Conservation (phyloP, 306 rosid species). For the Ochetophila trinervis region DNA sequence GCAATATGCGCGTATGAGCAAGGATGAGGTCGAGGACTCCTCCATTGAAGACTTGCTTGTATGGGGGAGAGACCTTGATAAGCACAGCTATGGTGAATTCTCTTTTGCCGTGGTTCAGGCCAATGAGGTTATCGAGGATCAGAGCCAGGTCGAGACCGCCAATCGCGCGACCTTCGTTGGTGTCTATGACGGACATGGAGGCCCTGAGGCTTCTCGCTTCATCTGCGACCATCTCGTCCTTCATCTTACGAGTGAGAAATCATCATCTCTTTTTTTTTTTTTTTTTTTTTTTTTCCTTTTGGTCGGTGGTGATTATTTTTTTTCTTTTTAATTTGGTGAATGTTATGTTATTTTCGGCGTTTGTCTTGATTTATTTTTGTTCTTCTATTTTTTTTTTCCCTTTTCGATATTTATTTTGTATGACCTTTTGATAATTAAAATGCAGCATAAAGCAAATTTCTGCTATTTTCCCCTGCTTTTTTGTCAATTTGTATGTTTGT, state of each 20-base stretch:
- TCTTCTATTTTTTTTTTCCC: slow-evolving; percentile 4
- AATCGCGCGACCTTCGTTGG: slow-evolving; percentile 66
- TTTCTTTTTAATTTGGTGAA: slow-evolving; percentile 4
- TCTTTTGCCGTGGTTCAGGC: slow-evolving; percentile 85
- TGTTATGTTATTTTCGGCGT: not conserved
- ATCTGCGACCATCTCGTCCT: slow-evolving; percentile 59
- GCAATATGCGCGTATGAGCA: slow-evolving; percentile 81
- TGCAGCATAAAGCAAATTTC: not conserved
- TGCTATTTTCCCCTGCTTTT: slow-evolving; percentile 3
- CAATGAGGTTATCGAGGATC: slow-evolving; percentile 69
- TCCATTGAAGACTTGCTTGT: slow-evolving; percentile 52
- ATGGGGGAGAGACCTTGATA: slow-evolving; percentile 68
- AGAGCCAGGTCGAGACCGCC: slow-evolving; percentile 81
- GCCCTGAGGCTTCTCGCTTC: slow-evolving; percentile 63
- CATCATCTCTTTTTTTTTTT: not conserved
- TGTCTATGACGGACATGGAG: slow-evolving; percentile 93
- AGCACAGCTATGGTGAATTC: slow-evolving; percentile 68
- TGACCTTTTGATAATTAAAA: not conserved
- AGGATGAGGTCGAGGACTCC: slow-evolving; percentile 54
- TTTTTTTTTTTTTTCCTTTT: not conserved
- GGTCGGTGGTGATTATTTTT: slow-evolving; percentile 3
- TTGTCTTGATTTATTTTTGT: slow-evolving; percentile 12
- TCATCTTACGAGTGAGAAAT: slow-evolving; percentile 56
- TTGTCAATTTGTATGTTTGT: not conserved
- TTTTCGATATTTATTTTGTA: not conserved